Percentiles rank a stretch among this genome's conserved stretches.
Evolutionary conservation across 2,329 filamentous ascomycete genomes (phyloP).

Genomic region (Fusarium nodosum): DNA sequence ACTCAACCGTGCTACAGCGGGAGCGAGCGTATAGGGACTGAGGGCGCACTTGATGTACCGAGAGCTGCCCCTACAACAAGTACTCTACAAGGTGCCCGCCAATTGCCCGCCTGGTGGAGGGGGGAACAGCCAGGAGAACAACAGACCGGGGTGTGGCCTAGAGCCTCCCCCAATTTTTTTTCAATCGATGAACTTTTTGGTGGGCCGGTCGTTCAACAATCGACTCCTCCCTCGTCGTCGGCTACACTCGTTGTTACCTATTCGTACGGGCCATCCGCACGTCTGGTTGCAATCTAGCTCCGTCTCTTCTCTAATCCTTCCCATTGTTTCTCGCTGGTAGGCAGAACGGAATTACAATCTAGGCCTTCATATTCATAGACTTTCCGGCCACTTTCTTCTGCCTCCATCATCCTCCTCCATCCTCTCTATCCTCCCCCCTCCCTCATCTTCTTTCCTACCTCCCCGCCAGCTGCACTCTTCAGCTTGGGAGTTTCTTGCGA

Average conservation of each 20-base stretch:
- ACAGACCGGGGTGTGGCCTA: constrained; percentile 42
- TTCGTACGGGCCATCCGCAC: constrained; percentile 45
- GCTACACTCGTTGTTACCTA: constrained; percentile 51
- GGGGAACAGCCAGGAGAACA: constrained; percentile 33
- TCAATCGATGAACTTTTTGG: constrained; percentile 51
- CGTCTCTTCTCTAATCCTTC: constrained; percentile 43
- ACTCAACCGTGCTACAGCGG: constrained; percentile 42
- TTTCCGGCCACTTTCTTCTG: constrained; percentile 46
- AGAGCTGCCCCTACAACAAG: constrained; percentile 34
- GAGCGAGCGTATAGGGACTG: constrained; percentile 21
- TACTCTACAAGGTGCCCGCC: constrained; percentile 29
- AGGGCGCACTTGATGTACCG: constrained; percentile 38
- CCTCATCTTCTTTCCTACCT: constrained; percentile 33
- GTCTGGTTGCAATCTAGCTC: constrained; percentile 37
- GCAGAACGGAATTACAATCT: constrained; percentile 44
- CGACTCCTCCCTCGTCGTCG: constrained; percentile 49
- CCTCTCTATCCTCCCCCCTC: constrained; percentile 17
- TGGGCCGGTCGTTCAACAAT: constrained; percentile 57
- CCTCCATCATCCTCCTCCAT: constrained; percentile 40
- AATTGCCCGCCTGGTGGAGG: constrained; percentile 15
- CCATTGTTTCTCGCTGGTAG: constrained; percentile 49
- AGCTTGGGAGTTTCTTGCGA: constrained; percentile 47
- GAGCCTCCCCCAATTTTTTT: constrained; percentile 55
- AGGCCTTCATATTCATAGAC: constrained; percentile 48
- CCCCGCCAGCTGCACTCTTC: constrained; percentile 47